Percentiles rank a stretch among this genome's conserved stretches.
phyloP scores from a whole-genome alignment of 2,329 filamentous ascomycete genomes.

The Teratosphaeria gauchensis region DNA sequence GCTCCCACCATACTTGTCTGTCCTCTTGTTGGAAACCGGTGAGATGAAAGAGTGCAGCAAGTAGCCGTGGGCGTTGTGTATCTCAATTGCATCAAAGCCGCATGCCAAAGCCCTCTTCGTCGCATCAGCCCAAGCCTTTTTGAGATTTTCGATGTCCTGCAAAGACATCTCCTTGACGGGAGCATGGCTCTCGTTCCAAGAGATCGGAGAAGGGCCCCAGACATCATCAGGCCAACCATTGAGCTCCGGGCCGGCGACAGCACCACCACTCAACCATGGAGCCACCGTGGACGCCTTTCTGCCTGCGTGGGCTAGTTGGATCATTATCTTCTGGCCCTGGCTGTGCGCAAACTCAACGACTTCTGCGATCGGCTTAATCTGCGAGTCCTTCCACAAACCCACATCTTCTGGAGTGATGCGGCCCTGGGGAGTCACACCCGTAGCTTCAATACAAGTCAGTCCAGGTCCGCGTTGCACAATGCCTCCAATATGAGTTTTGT shows the following conservation, averaged over 20 bases:
- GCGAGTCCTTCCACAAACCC: slow-evolving; percentile 76
- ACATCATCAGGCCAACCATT: slow-evolving; percentile 47
- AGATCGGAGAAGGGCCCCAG: slow-evolving; percentile 47
- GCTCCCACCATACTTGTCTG: slow-evolving; percentile 36
- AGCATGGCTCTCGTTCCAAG: slow-evolving; percentile 54
- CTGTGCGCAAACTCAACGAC: slow-evolving; percentile 71
- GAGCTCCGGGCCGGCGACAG: slow-evolving; percentile 41
- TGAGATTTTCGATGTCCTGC: slow-evolving; percentile 57
- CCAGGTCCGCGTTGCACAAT: slow-evolving; percentile 67
- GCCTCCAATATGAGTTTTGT: slow-evolving; percentile 63
- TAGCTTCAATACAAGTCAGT: slow-evolving; percentile 69
- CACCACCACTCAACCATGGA: slow-evolving; percentile 52
- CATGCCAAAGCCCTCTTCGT: slow-evolving; percentile 45
- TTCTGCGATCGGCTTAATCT: slow-evolving; percentile 61
- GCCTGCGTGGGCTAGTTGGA: slow-evolving; percentile 77
- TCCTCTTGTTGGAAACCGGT: slow-evolving; percentile 32
- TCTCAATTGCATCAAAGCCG: slow-evolving; percentile 69
- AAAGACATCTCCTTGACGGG: slow-evolving; percentile 58
- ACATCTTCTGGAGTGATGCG: slow-evolving; percentile 72
- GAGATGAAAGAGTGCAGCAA: slow-evolving; percentile 38
- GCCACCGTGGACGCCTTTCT: slow-evolving; percentile 50
- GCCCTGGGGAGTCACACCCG: slow-evolving; percentile 62
- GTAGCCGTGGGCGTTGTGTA: slow-evolving; percentile 55
- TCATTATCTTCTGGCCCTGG: slow-evolving; percentile 65
- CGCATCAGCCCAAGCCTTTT: slow-evolving; percentile 53